phyloP scores from a whole-genome alignment of 2,329 filamentous ascomycete species.

The Stagonosporopsis vannaccii region DNA sequence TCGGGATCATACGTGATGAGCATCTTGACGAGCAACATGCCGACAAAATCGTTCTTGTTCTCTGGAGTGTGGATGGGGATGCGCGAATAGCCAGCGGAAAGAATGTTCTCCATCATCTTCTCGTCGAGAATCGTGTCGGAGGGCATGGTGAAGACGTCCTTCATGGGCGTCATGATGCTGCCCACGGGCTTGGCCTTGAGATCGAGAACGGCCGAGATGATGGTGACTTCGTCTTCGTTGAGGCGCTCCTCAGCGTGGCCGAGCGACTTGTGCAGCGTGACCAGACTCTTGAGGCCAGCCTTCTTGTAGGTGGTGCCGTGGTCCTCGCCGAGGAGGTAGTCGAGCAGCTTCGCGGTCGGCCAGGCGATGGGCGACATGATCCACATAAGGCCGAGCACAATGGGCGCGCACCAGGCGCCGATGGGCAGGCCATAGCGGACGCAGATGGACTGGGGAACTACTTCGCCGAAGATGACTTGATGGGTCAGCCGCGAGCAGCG shows the following conservation, averaged over 20 bases:
- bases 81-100: conserved; percentile 92
- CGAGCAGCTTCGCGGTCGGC: conserved; percentile 94
- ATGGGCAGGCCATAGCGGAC: conserved; percentile 96
- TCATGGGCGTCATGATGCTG: conserved; percentile 98
- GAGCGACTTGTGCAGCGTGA: conserved; percentile 91
- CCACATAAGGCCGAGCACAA: conserved; percentile 90
- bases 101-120: conserved; percentile 89
- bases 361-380: conserved; percentile 87
- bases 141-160: conserved; percentile 96
- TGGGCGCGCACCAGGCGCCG: conserved; percentile 89
- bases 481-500: conserved; percentile 1
- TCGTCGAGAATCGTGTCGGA: conserved; percentile 93
- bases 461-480: conserved; percentile 94
- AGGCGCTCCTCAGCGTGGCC: conserved; percentile 84
- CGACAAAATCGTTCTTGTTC: conserved; percentile 86
- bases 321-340: conserved; percentile 90
- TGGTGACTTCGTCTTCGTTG: conserved; percentile 97
- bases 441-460: conserved; percentile 94
- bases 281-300: conserved; percentile 92
- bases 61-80: conserved; percentile 93
- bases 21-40: conserved; percentile 98
- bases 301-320: conserved; percentile 99
- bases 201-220: conserved; percentile 95
- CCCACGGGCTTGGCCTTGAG: conserved; percentile 95
- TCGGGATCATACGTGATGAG: conserved; percentile 98